Evolutionary conservation across 257 asterid species (phyloP), one percentile per base, ranked within the genome.

Genomic region (Jaltomata sinuosa): DNA sequence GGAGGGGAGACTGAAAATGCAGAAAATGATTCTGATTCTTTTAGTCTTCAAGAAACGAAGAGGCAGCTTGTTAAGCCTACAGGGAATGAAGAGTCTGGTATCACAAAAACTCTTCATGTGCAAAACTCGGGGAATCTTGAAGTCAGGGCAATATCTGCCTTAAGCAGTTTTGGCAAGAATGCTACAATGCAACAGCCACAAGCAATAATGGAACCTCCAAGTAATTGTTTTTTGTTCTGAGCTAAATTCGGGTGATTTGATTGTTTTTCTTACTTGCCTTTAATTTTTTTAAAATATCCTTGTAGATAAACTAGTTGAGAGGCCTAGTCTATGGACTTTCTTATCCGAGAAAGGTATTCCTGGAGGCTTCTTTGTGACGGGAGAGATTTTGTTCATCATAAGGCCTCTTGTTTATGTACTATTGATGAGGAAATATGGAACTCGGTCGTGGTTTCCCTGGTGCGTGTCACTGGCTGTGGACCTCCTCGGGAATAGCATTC

Each of bases 131-230:
- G 85, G 90, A 90, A 86, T 89, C 97, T 90, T 84, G 97, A 95
- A 88, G 98, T 94, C 76, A 93, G 94, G 90, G 99, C 98, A 27
- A 67, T 93, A 87, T 93, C 95, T 52, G 99, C 98, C 90, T 94
- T 97, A 81, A 92, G 53, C 88, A 91, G 94, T 68, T 95, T 97
- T 36, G 98, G 98, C 40, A 92, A 93, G 89, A 90, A 84, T 82
- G 98, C 97, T 11, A 87, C 95, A 32, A 91, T 88, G 84, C 94
- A 92, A 81, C 97, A 91, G 49, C 97, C 93, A 83, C 96, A 91
- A 84, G 89, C 90, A 83, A 85, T 91, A 32, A 79, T 87, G 85
- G 95, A 92, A 82, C 92, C 97, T 89, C 91, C 91, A 84, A 79
- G 94, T 94, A 90, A 79, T 71, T 68, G 50, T 16, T 19, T 3